Evolutionary conservation across 495 filamentous ascomycete genomes (phyloP).

Genomic region (Letharia columbiana): DNA sequence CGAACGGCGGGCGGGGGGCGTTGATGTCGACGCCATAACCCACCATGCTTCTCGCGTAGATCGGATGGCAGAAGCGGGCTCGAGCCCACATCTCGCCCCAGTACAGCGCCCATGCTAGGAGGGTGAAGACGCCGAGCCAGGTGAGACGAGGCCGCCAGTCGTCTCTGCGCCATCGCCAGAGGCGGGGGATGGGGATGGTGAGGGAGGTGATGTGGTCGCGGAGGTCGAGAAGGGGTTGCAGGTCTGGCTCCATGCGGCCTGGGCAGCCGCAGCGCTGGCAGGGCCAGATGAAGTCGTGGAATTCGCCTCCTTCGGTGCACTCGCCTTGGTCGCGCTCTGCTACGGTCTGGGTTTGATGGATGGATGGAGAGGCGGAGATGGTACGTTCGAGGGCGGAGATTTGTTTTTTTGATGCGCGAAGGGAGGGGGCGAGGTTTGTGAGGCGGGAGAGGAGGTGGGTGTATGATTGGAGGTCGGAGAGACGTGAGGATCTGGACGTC

Average conservation of each 20-base stretch:
- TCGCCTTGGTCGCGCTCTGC: conserved; percentile 1
- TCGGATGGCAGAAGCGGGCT: conserved; percentile 51
- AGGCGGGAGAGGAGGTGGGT: conserved; percentile 49
- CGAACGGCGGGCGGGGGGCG: conserved; percentile 40
- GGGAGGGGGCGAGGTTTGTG: conserved; percentile 51
- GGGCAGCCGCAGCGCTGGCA: conserved; percentile 31
- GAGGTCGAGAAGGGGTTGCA: background rate
- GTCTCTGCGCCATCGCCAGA: conserved; percentile 42
- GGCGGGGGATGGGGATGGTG: conserved; percentile 47
- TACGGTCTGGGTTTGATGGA: conserved; percentile 13
- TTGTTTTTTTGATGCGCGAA: conserved; percentile 57
- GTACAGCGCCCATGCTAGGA: conserved; percentile 47
- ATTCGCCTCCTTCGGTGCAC: conserved; percentile 24
- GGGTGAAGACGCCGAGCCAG: conserved; percentile 43
- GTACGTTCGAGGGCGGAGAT: conserved; percentile 58
- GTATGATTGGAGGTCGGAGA: conserved; percentile 33
- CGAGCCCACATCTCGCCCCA: conserved; percentile 43
- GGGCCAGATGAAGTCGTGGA: conserved; percentile 25
- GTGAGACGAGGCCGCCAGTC: conserved; percentile 45
- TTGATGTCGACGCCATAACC: conserved; percentile 42
- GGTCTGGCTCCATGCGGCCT: conserved; percentile 3
- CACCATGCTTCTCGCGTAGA: conserved; percentile 34
- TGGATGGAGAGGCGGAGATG: conserved; percentile 38
- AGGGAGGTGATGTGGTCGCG: conserved; percentile 26
- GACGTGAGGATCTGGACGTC: conserved; percentile 16